Evolutionary conservation across 1,139 yeast species (phyloP), one percentile per base, ranked within the genome.

Genomic region (Blastobotrys proliferans): DNA sequence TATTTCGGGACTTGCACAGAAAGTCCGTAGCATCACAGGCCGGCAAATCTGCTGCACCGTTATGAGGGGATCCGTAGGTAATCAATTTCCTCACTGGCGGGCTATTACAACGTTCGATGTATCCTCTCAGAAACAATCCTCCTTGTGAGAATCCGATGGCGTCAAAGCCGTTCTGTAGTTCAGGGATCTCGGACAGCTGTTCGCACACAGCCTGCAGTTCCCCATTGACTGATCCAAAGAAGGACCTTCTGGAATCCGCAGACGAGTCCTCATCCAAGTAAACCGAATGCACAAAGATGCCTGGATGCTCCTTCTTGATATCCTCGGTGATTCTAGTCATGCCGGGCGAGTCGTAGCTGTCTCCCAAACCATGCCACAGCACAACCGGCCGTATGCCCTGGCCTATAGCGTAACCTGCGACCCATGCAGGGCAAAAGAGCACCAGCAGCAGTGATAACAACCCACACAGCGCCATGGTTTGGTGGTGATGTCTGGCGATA

Each of bases 291-390:
- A 80, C 73, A 41, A 62, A 70, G 0, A 74, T 64, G 0, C 69
- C 76, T 0, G 88, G 87, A 42, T 74, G 64, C 3, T 65, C 60
- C 9, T 65, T 61, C 24, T 67, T 56, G 5, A 83, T 64, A 1
- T 74, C 50, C 1, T 69, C 69, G 3, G 66, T 62, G 2, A 74
- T 74, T n/a, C 69, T 60, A 30, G 62, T 64, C 68, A 83, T 77
- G 0, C 83, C 79, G 0, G 74, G 62, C 0, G 88, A 78, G 56
- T 82, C 76, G 57, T 79, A 84, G 16, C 76, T 70, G 59, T 85
- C 95, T 0, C 94, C 94, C 55, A 85, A 70, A 0, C 95, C 95
- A 55, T 85, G 95, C 94, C 94, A 85, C 33, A 85, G 56, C 2
- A 85, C 86, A 2, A 84, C 73, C 0, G 90, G 88, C 13, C 58